phyloP scores from a whole-genome alignment of 163 green algal species.

The Scenedesmus sp. region DNA sequence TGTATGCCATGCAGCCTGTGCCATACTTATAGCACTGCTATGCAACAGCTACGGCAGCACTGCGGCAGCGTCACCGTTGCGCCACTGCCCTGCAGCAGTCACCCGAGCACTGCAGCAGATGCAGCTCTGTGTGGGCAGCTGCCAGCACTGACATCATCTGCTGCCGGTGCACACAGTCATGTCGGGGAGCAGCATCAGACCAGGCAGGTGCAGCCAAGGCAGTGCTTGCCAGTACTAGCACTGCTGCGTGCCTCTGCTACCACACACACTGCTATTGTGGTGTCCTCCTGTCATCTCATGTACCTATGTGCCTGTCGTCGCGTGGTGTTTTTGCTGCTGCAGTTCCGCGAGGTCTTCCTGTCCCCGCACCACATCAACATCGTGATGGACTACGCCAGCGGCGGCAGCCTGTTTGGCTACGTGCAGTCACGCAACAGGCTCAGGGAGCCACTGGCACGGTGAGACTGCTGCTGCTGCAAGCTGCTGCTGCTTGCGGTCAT shows the following conservation, averaged over 20 bases:
- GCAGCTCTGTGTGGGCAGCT: too few species aligned
- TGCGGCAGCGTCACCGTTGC: neutral
- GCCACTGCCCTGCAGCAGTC: neutral
- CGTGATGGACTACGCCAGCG: conserved; percentile 81
- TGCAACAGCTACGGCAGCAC: neutral
- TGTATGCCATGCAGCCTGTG: too few species aligned
- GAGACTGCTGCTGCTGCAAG: neutral
- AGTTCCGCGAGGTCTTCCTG: conserved; percentile 66
- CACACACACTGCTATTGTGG: neutral
- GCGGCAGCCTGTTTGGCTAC: conserved; percentile 75
- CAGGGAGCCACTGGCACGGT: conserved; percentile 71
- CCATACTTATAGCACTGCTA: neutral
- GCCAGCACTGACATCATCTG: neutral
- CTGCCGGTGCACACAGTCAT: too few species aligned
- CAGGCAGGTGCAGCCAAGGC: neutral
- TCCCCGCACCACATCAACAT: conserved; percentile 57
- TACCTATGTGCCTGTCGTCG: neutral
- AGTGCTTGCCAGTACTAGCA: neutral
- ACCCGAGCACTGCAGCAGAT: neutral
- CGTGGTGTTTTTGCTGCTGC: neutral
- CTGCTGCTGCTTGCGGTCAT: neutral
- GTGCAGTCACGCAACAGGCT: conserved; percentile 65
- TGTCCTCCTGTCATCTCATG: neutral
- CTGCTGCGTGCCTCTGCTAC: neutral
- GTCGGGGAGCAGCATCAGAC: neutral